Percentiles rank a stretch among this genome's conserved stretches.
Evolutionary conservation across 2,329 filamentous ascomycete species (phyloP).

Genomic region (Stylonectria norvegica): DNA sequence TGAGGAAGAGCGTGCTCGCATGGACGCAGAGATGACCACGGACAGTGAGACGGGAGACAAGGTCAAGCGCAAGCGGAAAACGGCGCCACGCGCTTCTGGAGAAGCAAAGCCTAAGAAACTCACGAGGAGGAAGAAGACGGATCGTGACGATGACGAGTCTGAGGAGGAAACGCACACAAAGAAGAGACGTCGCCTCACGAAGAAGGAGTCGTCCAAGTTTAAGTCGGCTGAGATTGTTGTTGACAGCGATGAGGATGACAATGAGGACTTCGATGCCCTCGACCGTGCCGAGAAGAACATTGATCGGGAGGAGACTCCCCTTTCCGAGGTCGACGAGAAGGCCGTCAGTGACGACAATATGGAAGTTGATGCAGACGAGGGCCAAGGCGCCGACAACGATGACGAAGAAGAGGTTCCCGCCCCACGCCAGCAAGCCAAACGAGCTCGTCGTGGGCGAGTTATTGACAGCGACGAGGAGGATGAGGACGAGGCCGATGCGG

Average conservation of each 20-base stretch:
- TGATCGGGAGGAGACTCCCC: constrained; percentile 34
- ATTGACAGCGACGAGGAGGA: constrained; percentile 55
- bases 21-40: constrained; percentile 73
- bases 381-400: constrained; percentile 41
- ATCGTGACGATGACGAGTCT: constrained; percentile 40
- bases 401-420: constrained; percentile 51
- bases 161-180: constrained; percentile 49
- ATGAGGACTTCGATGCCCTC: constrained; percentile 40
- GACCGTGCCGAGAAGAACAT: constrained; percentile 45
- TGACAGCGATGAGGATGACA: constrained; percentile 62
- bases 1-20: constrained; percentile 31
- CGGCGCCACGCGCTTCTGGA: constrained; percentile 36
- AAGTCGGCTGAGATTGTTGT: constrained; percentile 84
- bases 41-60: constrained; percentile 80
- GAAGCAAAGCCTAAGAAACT: constrained; percentile 43
- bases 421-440: constrained; percentile 42
- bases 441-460: constrained; percentile 49
- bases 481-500: constrained; percentile 30
- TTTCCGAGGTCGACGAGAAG: constrained; percentile 37
- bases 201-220: constrained; percentile 60
- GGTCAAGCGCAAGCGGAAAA: constrained; percentile 72
- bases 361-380: constrained; percentile 47
- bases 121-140: constrained; percentile 48
- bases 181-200: constrained; percentile 58
- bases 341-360: constrained; percentile 43